Conservation (phyloP, 306 rosid species). For the Trifolium dubium region DNA sequence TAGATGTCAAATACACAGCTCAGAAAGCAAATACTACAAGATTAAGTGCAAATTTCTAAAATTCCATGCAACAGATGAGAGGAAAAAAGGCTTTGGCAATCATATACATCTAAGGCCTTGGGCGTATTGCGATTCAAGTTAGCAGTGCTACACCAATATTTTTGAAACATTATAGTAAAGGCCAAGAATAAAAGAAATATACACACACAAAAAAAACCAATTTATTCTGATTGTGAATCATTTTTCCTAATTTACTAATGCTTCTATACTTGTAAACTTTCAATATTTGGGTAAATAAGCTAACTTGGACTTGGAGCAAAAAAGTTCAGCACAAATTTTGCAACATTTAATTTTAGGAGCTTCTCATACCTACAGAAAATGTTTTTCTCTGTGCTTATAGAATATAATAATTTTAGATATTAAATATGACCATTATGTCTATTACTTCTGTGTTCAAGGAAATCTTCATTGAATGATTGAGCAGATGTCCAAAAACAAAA, state of each 20-base stretch:
- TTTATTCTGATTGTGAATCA: not conserved
- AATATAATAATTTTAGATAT: slow-evolving; percentile 7
- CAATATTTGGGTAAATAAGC: slow-evolving; percentile 10
- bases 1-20: slow-evolving; percentile 34
- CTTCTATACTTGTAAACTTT: not conserved
- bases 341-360: slow-evolving; percentile 18
- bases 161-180: not conserved
- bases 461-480: slow-evolving; percentile 3
- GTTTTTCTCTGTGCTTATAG: not conserved
- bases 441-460: slow-evolving; percentile 9
- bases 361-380: slow-evolving; percentile 24
- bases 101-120: slow-evolving; percentile 18
- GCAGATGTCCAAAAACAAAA: slow-evolving; percentile 2
- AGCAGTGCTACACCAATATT: slow-evolving; percentile 18
- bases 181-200: not conserved
- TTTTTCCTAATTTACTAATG: not conserved
- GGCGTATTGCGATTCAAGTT: slow-evolving; percentile 16
- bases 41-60: slow-evolving; percentile 14
- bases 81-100: not conserved
- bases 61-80: not conserved
- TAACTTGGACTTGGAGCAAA: slow-evolving; percentile 23
- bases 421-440: slow-evolving; percentile 17
- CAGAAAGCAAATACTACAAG: slow-evolving; percentile 32
- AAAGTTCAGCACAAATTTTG: not conserved
- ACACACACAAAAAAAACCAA: not conserved